phyloP scores from a whole-genome alignment of 2,329 filamentous ascomycete species.

The Xylariaceae sp. region DNA sequence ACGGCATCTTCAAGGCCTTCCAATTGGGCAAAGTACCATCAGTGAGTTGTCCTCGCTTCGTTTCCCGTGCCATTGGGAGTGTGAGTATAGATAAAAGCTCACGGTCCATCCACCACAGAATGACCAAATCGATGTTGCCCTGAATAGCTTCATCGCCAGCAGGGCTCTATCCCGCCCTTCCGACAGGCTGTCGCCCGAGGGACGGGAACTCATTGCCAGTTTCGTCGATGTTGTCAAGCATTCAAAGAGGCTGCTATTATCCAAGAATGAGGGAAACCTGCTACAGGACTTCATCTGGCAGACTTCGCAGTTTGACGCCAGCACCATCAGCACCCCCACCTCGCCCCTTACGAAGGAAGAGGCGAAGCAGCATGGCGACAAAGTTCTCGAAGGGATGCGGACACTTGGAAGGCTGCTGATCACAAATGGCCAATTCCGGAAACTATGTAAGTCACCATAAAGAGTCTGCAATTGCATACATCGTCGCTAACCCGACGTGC shows the following conservation, averaged over 20 bases:
- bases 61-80: no score
- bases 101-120: constrained; percentile 52
- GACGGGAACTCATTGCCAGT: constrained; percentile 72
- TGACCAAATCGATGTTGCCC: constrained; percentile 88
- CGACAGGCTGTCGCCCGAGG: constrained; percentile 74
- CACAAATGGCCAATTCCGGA: constrained; percentile 94
- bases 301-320: constrained; percentile 68
- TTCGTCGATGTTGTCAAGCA: constrained; percentile 75
- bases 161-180: constrained; percentile 67
- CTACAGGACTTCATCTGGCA: constrained; percentile 98
- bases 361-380: constrained; percentile 76
- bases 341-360: constrained; percentile 70
- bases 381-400: constrained; percentile 78
- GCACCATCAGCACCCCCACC: constrained; percentile 56
- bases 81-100: not conserved
- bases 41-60: constrained; percentile 45
- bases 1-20: constrained; percentile 85
- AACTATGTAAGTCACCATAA: constrained; percentile 61
- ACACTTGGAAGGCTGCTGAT: constrained; percentile 85
- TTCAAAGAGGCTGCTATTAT: constrained; percentile 74
- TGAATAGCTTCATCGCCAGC: constrained; percentile 81
- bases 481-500: not conserved
- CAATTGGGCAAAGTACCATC: constrained; percentile 86
- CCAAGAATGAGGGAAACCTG: constrained; percentile 92
- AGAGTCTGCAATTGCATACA: not conserved